These are phyloP conservation scores for Penicillium concentricum DNA, from an alignment of 2,329 filamentous ascomycete genomes.

Conservation along the genomic window DNA sequence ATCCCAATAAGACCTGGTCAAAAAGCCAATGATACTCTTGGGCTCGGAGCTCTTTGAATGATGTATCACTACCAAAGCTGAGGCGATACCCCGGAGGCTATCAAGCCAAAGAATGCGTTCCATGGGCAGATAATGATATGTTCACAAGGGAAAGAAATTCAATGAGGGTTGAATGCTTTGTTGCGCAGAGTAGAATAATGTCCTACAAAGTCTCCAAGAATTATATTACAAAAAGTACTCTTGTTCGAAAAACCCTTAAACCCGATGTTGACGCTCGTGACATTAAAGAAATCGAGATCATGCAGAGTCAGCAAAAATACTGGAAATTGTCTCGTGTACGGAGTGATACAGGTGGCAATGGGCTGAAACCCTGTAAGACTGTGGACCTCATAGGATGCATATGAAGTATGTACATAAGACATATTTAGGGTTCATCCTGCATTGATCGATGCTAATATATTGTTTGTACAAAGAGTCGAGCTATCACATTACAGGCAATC, in stretches of 20 bases:
- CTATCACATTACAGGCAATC: not conserved
- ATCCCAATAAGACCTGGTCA: not conserved
- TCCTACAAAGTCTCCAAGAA: too few relatives aligned
- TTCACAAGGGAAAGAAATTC: not conserved
- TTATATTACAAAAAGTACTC: too few relatives aligned
- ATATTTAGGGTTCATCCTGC: not conserved
- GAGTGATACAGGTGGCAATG: not conserved
- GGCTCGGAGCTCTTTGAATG: not conserved
- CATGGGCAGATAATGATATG: not conserved
- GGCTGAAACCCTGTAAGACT: not conserved
- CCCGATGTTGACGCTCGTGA: too few relatives aligned
- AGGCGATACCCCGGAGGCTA: conserved; percentile 1
- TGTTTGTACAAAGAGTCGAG: too few relatives aligned
- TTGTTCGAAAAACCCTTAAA: too few relatives aligned
- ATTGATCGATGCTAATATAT: too few relatives aligned
- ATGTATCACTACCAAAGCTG: not conserved
- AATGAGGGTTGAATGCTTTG: not conserved
- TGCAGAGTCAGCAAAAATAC: not conserved
- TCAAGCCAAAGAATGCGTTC: not conserved
- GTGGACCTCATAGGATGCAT: not conserved
- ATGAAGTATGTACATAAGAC: not conserved
- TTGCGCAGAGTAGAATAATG: not conserved
- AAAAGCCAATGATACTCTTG: not conserved
- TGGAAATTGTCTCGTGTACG: not conserved
- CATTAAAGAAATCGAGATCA: not conserved